These are phyloP conservation scores for Ambrosiella beaveri DNA, from an alignment of 2,329 filamentous ascomycete genomes.

Conservation along the genomic window DNA sequence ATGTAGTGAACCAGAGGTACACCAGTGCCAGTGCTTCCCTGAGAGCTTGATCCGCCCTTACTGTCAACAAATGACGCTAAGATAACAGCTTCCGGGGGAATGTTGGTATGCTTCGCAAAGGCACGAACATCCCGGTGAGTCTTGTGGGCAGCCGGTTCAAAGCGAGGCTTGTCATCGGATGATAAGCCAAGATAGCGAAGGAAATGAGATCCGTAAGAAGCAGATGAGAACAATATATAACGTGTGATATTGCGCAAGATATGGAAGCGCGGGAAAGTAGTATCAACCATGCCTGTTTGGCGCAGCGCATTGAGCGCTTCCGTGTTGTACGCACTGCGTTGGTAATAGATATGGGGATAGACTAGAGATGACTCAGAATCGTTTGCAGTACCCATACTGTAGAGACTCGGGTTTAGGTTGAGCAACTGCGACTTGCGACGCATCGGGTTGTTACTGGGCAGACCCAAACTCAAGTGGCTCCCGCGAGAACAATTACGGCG, in stretches of 20 bases:
- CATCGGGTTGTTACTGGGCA: not conserved
- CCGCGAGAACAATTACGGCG: constrained; percentile 4
- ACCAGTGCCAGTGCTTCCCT: constrained; percentile 41
- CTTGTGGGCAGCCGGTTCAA: constrained; percentile 24
- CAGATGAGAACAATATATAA: constrained; percentile 50
- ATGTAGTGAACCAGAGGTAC: constrained; percentile 59
- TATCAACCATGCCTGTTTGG: constrained; percentile 35
- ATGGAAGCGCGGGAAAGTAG: constrained; percentile 42
- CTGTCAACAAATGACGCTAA: constrained; percentile 55
- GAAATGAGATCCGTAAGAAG: constrained; percentile 47
- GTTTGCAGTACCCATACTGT: constrained; percentile 37
- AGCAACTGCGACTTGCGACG: constrained; percentile 11
- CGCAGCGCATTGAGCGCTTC: constrained; percentile 32
- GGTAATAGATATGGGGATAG: constrained; percentile 28
- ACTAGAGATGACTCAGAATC: constrained; percentile 38
- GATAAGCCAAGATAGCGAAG: constrained; percentile 45
- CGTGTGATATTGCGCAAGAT: constrained; percentile 44
- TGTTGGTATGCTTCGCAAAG: constrained; percentile 45
- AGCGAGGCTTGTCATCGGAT: constrained; percentile 26
- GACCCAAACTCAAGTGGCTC: constrained; percentile 3
- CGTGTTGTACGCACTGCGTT: constrained; percentile 31
- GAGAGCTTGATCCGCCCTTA: constrained; percentile 47
- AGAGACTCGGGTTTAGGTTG: constrained; percentile 34
- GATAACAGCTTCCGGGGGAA: constrained; percentile 40
- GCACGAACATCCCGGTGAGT: constrained; percentile 44